Base-by-base conservation (phyloP, 495 filamentous ascomycete species). In the Penicillium pancosmium region DNA sequence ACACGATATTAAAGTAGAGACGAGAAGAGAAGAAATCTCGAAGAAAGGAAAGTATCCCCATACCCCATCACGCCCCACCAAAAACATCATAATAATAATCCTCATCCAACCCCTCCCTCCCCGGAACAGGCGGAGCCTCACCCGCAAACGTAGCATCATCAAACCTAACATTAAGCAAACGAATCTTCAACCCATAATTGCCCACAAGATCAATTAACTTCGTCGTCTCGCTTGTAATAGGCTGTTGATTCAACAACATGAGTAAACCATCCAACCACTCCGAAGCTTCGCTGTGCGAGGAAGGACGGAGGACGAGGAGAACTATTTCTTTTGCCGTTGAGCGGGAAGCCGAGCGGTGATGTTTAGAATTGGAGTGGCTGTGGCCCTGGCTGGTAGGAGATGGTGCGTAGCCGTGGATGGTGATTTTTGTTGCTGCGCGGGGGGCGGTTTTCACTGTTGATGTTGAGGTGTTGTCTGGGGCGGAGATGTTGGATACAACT, bases 201-300 rank as follows among this genome's bases (percentile, higher is more conserved):
- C 85, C 83, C 27, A 99, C 88, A 62, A 97, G 73, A 38, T 87
- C 84, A 54, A 97, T 88, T 51, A 98, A 76, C 69, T 93, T 94
- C 63, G 85, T 90, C 6, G 94, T 98, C 72, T 98, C 93, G 19
- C 90, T 82, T n/a, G 95, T 99, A 72, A 99, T 96, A 11, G 94
- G 94, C 43, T 92, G 86, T 69, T 99, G 94, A 68, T 92, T 91
- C 33, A 99, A 80, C 41, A 99, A 76, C 92, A 99, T 96, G 23
- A 97, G 84, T 50, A 99, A 74, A 1, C 95, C 95, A 69, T 99
- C 95, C 0, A 98, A 77, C 94, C 94, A 99, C 73, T 99, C 95
- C 2, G 93, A 93, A 11, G 94, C 95, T 21, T 93, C 70, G 58
- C 85, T 90, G 64, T 94, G 90, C 31, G 87, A 88, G 47, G 86